Conservation (phyloP, 2,329 filamentous ascomycete species). For the Sporothrix euskadiensis region DNA sequence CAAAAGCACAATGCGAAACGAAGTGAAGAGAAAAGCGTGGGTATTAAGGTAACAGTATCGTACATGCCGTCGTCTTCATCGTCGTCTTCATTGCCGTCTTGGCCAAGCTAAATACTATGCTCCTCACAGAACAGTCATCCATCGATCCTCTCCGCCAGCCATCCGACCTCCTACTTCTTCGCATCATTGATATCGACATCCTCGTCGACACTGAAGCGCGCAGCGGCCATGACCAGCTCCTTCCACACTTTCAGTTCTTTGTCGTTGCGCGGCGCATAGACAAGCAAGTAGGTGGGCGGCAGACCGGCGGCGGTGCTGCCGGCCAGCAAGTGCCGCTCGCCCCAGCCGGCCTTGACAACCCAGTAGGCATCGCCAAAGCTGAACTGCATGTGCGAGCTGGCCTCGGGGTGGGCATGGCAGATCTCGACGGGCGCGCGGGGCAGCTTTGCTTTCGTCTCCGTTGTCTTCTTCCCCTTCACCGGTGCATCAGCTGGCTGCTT, state of each 20-base stretch:
- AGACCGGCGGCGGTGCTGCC: slow-evolving; percentile 35
- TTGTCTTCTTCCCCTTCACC: background rate
- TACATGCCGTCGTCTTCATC: background rate
- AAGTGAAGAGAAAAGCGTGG: background rate
- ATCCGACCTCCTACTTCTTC: background rate
- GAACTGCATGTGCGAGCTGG: slow-evolving; percentile 44
- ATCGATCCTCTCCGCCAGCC: background rate
- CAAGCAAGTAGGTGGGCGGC: slow-evolving; percentile 43
- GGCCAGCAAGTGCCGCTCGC: slow-evolving; percentile 43
- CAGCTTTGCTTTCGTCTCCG: slow-evolving; percentile 10
- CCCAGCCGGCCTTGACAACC: slow-evolving; percentile 44
- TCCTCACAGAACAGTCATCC: background rate
- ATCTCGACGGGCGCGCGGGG: slow-evolving; percentile 39
- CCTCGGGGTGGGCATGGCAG: slow-evolving; percentile 44
- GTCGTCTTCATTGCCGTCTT: background rate
- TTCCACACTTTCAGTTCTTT: slow-evolving; percentile 41
- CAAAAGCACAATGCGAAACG: background rate
- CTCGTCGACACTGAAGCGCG: slow-evolving; percentile 23
- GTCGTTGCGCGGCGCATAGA: slow-evolving; percentile 46
- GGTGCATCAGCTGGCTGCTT: slow-evolving; percentile 2
- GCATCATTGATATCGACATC: slow-evolving; percentile 17
- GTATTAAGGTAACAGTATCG: slow-evolving; percentile 1
- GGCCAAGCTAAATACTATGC: background rate
- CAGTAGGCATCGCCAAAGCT: slow-evolving; percentile 43
- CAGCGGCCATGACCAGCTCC: slow-evolving; percentile 33